A percentile compares a stretch with the other conserved stretches of the same genome.
phyloP scores from a whole-genome alignment of 768 basidiomycete species.

The Peribolospora kevripleyi region DNA sequence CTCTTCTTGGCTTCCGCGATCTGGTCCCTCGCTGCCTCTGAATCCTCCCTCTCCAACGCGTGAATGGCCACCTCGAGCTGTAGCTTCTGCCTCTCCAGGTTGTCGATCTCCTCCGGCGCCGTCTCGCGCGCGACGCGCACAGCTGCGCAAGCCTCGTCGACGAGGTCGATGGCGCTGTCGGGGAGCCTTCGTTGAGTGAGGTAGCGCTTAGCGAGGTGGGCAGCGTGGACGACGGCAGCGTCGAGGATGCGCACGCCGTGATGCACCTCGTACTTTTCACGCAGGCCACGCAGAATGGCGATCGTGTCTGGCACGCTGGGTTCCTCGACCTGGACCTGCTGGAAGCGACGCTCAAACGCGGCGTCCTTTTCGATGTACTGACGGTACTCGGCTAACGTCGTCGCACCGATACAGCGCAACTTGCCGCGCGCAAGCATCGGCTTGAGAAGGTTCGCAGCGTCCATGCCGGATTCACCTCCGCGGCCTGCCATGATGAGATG shows the following conservation, averaged over 20 bases:
- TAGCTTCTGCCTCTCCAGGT: slow-evolving; percentile 59
- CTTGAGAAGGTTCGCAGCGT: slow-evolving; percentile 29
- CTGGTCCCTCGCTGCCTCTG: neutral
- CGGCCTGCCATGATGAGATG: slow-evolving; percentile 83
- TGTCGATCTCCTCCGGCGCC: slow-evolving; percentile 72
- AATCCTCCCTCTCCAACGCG: slow-evolving; percentile 35
- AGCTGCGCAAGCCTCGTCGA: slow-evolving; percentile 74
- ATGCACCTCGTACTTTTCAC: slow-evolving; percentile 78
- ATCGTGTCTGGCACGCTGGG: slow-evolving; percentile 68
- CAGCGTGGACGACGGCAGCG: slow-evolving; percentile 62
- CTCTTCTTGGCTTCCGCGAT: neutral
- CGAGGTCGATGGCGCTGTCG: slow-evolving; percentile 45
- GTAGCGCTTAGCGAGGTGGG: slow-evolving; percentile 71
- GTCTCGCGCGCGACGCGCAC: slow-evolving; percentile 81
- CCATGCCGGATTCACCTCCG: slow-evolving; percentile 75
- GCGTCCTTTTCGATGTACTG: slow-evolving; percentile 70
- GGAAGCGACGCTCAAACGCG: slow-evolving; percentile 6
- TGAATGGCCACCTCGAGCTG: slow-evolving; percentile 83
- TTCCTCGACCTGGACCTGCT: slow-evolving; percentile 69
- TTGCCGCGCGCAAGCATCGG: slow-evolving; percentile 37
- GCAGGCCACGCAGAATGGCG: slow-evolving; percentile 72
- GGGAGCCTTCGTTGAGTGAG: slow-evolving; percentile 26
- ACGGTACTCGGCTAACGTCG: slow-evolving; percentile 52
- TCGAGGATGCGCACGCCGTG: slow-evolving; percentile 80
- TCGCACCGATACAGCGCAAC: slow-evolving; percentile 48